Percentiles rank a stretch among this genome's conserved stretches.
Evolutionary conservation across 2,329 filamentous ascomycete species (phyloP).

Genomic region (Arachnomyces sp.): DNA sequence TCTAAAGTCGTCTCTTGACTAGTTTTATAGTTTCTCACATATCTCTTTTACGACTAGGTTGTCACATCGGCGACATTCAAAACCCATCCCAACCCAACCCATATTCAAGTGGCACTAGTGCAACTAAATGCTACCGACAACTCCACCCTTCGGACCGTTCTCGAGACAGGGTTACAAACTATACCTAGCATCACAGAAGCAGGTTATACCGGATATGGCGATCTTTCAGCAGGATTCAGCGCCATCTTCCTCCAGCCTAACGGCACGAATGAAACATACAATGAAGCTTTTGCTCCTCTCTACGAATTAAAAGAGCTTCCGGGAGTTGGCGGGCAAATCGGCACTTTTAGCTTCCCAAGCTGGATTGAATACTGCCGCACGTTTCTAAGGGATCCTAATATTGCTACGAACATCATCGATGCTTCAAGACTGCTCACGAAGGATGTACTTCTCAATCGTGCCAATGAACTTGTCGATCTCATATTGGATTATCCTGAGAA

Average conservation of each 20-base stretch:
- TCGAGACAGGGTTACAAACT: slow-evolving; percentile 15
- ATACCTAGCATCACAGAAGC: slow-evolving; percentile 20
- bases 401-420: slow-evolving; percentile 26
- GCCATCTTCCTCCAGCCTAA: slow-evolving; percentile 27
- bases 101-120: slow-evolving; percentile 21
- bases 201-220: slow-evolving; percentile 24
- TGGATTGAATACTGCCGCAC: slow-evolving; percentile 21
- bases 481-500: slow-evolving; percentile 18
- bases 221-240: slow-evolving; percentile 14
- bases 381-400: slow-evolving; percentile 24
- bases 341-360: slow-evolving; percentile 17
- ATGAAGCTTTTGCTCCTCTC: slow-evolving; percentile 13
- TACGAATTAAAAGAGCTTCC: slow-evolving; percentile 14
- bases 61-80: slow-evolving; percentile 19
- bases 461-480: slow-evolving; percentile 19
- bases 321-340: slow-evolving; percentile 13
- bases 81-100: slow-evolving; percentile 20
- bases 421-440: slow-evolving; percentile 21
- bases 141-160: slow-evolving; percentile 13
- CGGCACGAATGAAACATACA: slow-evolving; percentile 19
- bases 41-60: slow-evolving; percentile 8
- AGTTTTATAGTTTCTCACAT: not conserved
- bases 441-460: slow-evolving; percentile 17
- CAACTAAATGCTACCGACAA: slow-evolving; percentile 20
- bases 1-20: not conserved